phyloP scores from a whole-genome alignment of 2,329 filamentous ascomycete species.

The Colletotrichum karsti region DNA sequence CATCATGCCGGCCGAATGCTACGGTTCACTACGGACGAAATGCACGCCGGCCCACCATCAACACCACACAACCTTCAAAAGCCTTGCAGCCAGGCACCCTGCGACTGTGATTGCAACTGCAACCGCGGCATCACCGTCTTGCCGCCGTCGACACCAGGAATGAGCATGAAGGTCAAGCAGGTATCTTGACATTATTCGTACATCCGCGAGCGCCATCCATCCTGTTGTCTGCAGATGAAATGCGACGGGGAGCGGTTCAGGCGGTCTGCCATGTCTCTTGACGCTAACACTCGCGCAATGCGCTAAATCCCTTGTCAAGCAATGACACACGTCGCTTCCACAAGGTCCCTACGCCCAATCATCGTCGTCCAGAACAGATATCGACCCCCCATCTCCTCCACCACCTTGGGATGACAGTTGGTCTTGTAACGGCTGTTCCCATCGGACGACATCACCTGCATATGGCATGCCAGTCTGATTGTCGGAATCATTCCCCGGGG shows the following conservation, averaged over 20 bases:
- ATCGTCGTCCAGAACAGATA: background rate
- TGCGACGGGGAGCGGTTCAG: conserved; percentile 4
- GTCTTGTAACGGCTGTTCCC: conserved; percentile 20
- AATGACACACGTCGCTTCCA: conserved; percentile 12
- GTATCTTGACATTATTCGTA: conserved; percentile 4
- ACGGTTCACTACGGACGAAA: conserved; percentile 25
- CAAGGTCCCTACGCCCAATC: conserved; percentile 7
- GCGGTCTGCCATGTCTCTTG: conserved; percentile 7
- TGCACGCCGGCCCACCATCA: conserved; percentile 22
- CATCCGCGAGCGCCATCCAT: conserved; percentile 17
- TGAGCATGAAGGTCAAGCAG: background rate
- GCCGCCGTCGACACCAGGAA: background rate
- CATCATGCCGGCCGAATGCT: conserved; percentile 4
- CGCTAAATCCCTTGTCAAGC: conserved; percentile 24
- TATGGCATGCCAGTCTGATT: conserved; percentile 15
- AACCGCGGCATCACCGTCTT: background rate
- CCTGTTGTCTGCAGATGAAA: conserved; percentile 11
- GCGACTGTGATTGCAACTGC: background rate
- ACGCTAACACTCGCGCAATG: conserved; percentile 4
- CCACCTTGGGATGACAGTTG: conserved; percentile 8
- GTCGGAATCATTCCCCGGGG: conserved; percentile 28
- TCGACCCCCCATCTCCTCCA: background rate
- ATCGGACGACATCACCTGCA: conserved; percentile 22
- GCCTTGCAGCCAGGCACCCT: background rate
- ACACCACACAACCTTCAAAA: conserved; percentile 18